A percentile compares a stretch with the other conserved stretches of the same genome.
These are phyloP conservation scores for Hypomyces perniciosus DNA, from an alignment of 2,329 filamentous ascomycete genomes.

Conservation along the genomic window DNA sequence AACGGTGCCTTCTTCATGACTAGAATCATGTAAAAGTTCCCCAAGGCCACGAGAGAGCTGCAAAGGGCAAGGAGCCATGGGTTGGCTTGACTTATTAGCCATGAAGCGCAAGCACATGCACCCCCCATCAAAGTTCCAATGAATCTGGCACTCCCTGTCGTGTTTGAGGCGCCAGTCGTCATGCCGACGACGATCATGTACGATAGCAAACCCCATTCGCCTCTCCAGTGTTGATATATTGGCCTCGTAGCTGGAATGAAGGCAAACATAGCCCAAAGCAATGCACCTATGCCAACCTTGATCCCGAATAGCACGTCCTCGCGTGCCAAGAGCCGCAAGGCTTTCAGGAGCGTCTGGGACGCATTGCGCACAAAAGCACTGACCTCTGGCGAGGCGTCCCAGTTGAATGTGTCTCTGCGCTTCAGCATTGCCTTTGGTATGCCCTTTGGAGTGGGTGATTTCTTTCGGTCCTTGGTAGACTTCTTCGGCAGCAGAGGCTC, in stretches of 20 bases:
- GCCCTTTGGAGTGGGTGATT: slow-evolving; percentile 49
- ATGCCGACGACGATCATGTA: slow-evolving; percentile 98
- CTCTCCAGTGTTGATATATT: slow-evolving; percentile 80
- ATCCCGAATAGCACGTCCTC: slow-evolving; percentile 70
- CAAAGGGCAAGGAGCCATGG: slow-evolving; percentile 70
- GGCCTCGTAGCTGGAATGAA: slow-evolving; percentile 75
- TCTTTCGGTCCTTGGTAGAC: slow-evolving; percentile 41
- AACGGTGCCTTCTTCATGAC: slow-evolving; percentile 79
- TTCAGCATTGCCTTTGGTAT: slow-evolving; percentile 49
- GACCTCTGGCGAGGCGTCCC: slow-evolving; percentile 47
- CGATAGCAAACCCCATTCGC: slow-evolving; percentile 92
- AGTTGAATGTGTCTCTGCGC: slow-evolving; percentile 48
- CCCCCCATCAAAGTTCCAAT: slow-evolving; percentile 81
- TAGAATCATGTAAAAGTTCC: slow-evolving; percentile 86
- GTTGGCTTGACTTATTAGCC: slow-evolving; percentile 70
- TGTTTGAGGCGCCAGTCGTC: slow-evolving; percentile 95
- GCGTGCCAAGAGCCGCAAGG: slow-evolving; percentile 43
- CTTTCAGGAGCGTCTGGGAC: slow-evolving; percentile 41
- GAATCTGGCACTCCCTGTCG: slow-evolving; percentile 81
- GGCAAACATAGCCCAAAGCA: slow-evolving; percentile 81
- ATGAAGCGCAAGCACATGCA: slow-evolving; percentile 65
- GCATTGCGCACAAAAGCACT: slow-evolving; percentile 37
- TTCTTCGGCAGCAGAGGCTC: slow-evolving; percentile 35
- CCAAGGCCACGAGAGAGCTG: slow-evolving; percentile 73
- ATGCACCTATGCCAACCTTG: slow-evolving; percentile 87